Evolutionary conservation across 164 flowering plant species (phyloP), one percentile per base, ranked within the genome.

Genomic region (Annona cherimola): DNA sequence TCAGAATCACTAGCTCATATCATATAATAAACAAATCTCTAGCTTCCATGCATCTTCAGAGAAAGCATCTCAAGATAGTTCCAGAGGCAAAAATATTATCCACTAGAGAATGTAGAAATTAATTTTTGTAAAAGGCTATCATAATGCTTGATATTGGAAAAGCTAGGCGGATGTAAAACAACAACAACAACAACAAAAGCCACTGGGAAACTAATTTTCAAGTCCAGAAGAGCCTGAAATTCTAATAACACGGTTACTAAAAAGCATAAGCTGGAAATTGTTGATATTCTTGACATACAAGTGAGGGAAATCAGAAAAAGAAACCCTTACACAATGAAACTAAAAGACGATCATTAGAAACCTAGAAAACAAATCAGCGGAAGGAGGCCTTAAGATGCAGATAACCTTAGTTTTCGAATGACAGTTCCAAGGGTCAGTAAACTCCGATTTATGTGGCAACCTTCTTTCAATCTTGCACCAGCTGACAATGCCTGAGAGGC

Each of bases 391-490:
- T 11, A 11, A 9, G 9, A 16, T 50, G 14, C 14, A 50, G 35
- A 50, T 71, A 63, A 94, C 98, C 99, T 93, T 74, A 96, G 81
- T 70, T 92, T 96, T 74, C 98, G 96, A 66, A 96, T 90, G 16
- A 96, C 98, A 42, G 96, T 90, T 73, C 98, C 98, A 5, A 96
- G 83, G 12, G 97, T 90, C 18, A 96, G 83, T 78, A 96, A 85
- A 82, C 98, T 96, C 60, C 97, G 92, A 77, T 96, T 96, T 61
- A 96, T 93, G 84, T 96, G 99, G 76, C 89, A 86, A 46, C 99
- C 99, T 87, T 96, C 99, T 84, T 90, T 96, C 76, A 93, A 76
- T 79, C 98, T 88, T 68, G 90, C 69, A 69, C 98, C 97, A 43
- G 87, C 94, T 70, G 96, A 86, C 69, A 82, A 66, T 75, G 97